Evolutionary conservation across 306 rosid species (phyloP).

Genomic region (Acmispon strigosus): DNA sequence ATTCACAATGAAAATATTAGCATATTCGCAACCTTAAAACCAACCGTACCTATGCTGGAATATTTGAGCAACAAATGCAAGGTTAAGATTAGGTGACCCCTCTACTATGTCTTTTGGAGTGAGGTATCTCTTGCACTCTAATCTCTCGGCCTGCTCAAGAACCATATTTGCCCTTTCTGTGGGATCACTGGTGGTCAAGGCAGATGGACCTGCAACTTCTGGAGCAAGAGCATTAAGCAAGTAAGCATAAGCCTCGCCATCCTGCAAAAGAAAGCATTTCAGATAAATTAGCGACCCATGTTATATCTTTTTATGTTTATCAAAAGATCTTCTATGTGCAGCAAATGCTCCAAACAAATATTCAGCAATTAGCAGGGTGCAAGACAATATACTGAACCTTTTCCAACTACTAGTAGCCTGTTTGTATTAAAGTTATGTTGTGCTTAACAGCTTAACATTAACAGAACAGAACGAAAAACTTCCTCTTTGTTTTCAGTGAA

Average conservation of each 20-base stretch:
- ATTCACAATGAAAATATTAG: not conserved
- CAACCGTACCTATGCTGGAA: slow-evolving; percentile 88
- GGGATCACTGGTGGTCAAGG: slow-evolving; percentile 60
- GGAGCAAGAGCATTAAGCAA: slow-evolving; percentile 97
- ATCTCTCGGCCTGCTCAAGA: slow-evolving; percentile 91
- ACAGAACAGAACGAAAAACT: too few relatives aligned
- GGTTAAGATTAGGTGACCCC: slow-evolving; percentile 98
- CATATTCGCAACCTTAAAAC: slow-evolving; percentile 15
- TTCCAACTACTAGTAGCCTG: not conserved
- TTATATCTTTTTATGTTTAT: not conserved
- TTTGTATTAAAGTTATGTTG: too few relatives aligned
- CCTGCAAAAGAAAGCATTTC: slow-evolving; percentile 47
- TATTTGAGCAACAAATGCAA: slow-evolving; percentile 98
- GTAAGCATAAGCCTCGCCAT: slow-evolving; percentile 92
- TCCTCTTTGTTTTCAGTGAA: too few relatives aligned
- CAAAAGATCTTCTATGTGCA: not conserved
- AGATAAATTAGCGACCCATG: slow-evolving; percentile 1
- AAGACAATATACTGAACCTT: not conserved
- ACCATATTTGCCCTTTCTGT: slow-evolving; percentile 80
- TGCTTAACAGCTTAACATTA: too few relatives aligned
- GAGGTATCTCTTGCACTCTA: slow-evolving; percentile 91
- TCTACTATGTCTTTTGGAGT: slow-evolving; percentile 90
- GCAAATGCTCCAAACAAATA: not conserved
- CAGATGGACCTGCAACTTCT: slow-evolving; percentile 66
- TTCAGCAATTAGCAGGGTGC: slow-evolving; percentile 11